phyloP scores from a whole-genome alignment of 2,329 filamentous ascomycete genomes.

The Fusarium penzigii region DNA sequence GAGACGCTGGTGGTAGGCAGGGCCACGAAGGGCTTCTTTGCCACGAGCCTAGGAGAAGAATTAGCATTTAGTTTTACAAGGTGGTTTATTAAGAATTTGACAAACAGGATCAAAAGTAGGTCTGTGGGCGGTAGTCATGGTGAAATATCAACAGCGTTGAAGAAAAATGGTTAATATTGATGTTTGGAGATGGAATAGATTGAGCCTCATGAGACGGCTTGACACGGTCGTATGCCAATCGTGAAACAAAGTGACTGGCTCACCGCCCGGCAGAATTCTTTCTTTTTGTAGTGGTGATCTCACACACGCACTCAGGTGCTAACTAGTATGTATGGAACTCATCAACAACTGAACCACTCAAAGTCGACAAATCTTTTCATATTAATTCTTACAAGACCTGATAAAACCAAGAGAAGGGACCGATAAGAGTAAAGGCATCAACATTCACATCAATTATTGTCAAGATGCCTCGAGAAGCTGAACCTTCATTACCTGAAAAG shows the following conservation, averaged over 20 bases:
- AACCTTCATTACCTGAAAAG: conserved; percentile 86
- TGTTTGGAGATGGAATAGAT: background rate
- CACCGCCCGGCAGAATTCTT: conserved; percentile 54
- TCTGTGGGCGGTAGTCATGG: conserved; percentile 71
- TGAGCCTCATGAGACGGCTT: background rate
- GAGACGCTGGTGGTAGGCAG: conserved; percentile 93
- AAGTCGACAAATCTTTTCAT: no score
- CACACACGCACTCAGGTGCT: conserved; percentile 17
- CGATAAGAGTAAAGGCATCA: conserved; percentile 1
- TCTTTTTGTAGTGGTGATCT: conserved; percentile 22
- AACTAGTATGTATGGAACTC: background rate
- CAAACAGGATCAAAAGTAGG: conserved; percentile 93
- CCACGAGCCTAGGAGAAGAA: conserved; percentile 68
- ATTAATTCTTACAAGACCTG: background rate
- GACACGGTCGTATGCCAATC: conserved; percentile 1
- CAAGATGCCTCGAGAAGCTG: conserved; percentile 87
- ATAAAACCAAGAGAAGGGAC: no score
- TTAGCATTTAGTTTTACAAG: conserved; percentile 25
- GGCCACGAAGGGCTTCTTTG: conserved; percentile 91
- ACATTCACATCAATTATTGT: conserved; percentile 10
- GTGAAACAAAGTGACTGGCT: conserved; percentile 15
- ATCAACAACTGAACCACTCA: no score
- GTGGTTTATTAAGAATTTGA: conserved; percentile 11
- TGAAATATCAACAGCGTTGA: background rate
- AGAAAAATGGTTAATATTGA: conserved; percentile 1